A percentile compares a stretch with the other conserved stretches of the same genome.
Evolutionary conservation across 2,329 filamentous ascomycete species (phyloP).

Genomic region (Xylaria sp.): DNA sequence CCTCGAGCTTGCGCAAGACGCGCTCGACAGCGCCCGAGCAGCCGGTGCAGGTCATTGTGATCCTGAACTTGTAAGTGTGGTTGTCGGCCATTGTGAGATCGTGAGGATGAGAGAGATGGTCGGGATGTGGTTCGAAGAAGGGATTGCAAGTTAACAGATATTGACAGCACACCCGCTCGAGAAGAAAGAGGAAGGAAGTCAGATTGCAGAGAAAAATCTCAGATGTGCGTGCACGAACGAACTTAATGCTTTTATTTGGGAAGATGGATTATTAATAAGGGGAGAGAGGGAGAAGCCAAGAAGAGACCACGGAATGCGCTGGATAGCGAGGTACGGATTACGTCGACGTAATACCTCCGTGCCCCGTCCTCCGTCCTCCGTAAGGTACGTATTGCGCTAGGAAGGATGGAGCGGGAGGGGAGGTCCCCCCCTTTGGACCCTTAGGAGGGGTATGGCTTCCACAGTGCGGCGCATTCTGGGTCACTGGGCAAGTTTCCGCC

Average conservation of each 20-base stretch:
- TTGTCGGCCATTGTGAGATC: conserved; percentile 59
- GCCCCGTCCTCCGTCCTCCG: no score
- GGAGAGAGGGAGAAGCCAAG: neutral
- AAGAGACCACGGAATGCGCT: no score
- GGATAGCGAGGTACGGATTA: neutral
- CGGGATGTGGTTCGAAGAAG: neutral
- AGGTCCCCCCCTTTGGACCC: neutral
- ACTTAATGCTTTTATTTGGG: no score
- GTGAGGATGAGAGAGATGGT: no score
- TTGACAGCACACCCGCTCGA: neutral
- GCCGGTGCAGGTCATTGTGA: conserved; percentile 90
- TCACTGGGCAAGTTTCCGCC: neutral
- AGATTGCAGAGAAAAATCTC: no score
- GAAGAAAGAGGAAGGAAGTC: neutral
- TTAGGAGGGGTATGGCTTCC: neutral
- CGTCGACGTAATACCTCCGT: neutral
- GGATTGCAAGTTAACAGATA: neutral
- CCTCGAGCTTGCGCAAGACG: conserved; percentile 86
- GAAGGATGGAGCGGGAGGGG: no score
- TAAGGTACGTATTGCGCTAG: no score
- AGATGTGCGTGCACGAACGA: no score
- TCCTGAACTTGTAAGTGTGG: conserved; percentile 92
- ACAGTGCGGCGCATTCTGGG: conserved; percentile 26
- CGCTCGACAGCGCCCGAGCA: conserved; percentile 93
- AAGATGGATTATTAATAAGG: neutral